phyloP scores from a whole-genome alignment of 2,329 filamentous ascomycete species.

The Aspergillus ibericus region DNA sequence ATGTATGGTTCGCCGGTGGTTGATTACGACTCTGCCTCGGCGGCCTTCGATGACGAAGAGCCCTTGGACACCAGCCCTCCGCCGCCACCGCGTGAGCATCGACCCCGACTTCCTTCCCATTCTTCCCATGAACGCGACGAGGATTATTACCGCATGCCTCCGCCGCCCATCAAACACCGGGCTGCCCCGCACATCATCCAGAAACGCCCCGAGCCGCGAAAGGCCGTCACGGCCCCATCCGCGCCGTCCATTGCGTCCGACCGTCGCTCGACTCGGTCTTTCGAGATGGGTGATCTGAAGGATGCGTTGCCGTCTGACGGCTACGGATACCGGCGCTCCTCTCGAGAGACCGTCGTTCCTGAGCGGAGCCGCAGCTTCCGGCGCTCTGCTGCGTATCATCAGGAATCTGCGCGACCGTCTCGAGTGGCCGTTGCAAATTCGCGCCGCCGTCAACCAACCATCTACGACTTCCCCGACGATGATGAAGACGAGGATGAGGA shows the following conservation, averaged over 20 bases:
- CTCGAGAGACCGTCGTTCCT: slow-evolving; percentile 31
- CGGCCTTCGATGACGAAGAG: slow-evolving; percentile 25
- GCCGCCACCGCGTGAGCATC: slow-evolving; percentile 28
- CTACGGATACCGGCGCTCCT: slow-evolving; percentile 30
- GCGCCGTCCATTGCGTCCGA: slow-evolving; percentile 29
- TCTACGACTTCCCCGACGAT: slow-evolving; percentile 32
- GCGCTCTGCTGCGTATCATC: slow-evolving; percentile 35
- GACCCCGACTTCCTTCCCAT: slow-evolving; percentile 31
- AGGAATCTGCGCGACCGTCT: slow-evolving; percentile 32
- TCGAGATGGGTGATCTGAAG: slow-evolving; percentile 38
- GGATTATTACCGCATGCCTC: slow-evolving; percentile 46
- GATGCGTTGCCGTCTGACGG: slow-evolving; percentile 31
- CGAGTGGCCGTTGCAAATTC: slow-evolving; percentile 36
- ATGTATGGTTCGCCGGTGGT: slow-evolving; percentile 36
- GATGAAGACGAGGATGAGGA: slow-evolving; percentile 13
- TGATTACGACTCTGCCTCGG: slow-evolving; percentile 32
- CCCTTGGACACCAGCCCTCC: slow-evolving; percentile 28
- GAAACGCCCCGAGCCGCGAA: slow-evolving; percentile 35
- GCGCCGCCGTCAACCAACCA: slow-evolving; percentile 33
- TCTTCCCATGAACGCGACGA: slow-evolving; percentile 36
- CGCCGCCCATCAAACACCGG: slow-evolving; percentile 35
- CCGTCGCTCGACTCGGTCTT: slow-evolving; percentile 31
- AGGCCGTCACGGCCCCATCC: slow-evolving; percentile 31
- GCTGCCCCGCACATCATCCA: slow-evolving; percentile 37
- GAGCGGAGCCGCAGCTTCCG: slow-evolving; percentile 38